Evolutionary conservation across 2,329 filamentous ascomycete genomes (phyloP).

Genomic region (Trematosphaeria pertusa): DNA sequence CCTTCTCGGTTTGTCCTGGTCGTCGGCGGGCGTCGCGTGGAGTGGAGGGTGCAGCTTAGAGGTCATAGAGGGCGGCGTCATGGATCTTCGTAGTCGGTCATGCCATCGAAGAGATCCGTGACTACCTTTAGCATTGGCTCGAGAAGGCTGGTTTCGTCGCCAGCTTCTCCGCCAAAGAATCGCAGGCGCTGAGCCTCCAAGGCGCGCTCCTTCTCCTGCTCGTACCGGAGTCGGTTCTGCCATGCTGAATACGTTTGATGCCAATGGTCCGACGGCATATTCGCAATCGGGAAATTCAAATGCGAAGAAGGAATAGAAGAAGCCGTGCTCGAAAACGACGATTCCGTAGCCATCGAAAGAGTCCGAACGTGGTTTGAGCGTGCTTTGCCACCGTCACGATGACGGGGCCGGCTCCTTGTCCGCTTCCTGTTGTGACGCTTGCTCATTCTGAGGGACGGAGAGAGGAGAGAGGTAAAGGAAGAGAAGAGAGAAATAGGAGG

Average conservation of each 20-base stretch:
- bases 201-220: constrained; percentile 36
- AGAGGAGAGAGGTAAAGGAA: constrained; percentile 7
- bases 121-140: constrained; percentile 57
- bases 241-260: constrained; percentile 47
- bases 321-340: constrained; percentile 29
- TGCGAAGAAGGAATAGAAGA: constrained; percentile 29
- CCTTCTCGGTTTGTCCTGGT: constrained; percentile 6
- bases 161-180: constrained; percentile 53
- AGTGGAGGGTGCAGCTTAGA: constrained; percentile 25
- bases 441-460: constrained; percentile 39
- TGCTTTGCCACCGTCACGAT: constrained; percentile 41
- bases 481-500: constrained; percentile 5
- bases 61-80: constrained; percentile 26
- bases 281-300: constrained; percentile 22
- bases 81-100: constrained; percentile 53
- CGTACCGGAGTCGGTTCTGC: constrained; percentile 41
- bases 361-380: constrained; percentile 37
- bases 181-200: constrained; percentile 48
- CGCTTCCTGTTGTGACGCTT: constrained; percentile 54
- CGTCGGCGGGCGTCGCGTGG: constrained; percentile 12
- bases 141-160: constrained; percentile 51
- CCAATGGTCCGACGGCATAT: constrained; percentile 38
- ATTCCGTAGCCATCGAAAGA: constrained; percentile 37
- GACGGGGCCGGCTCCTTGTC: constrained; percentile 51
- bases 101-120: constrained; percentile 53